Evolutionary conservation across 2,329 filamentous ascomycete species (phyloP).

Genomic region (Exophiala sp.): DNA sequence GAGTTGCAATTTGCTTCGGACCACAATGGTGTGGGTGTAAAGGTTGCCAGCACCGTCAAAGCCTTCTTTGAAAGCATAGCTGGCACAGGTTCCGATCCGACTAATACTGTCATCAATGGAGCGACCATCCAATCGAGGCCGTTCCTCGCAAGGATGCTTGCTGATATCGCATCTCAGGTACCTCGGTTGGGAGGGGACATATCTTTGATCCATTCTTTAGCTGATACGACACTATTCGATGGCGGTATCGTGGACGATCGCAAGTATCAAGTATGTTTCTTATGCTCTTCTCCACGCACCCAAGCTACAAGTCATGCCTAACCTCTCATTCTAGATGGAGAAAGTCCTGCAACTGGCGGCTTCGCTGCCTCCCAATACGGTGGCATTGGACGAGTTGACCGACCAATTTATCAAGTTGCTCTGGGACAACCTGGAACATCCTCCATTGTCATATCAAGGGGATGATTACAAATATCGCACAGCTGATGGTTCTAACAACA

Average conservation of each 20-base stretch:
- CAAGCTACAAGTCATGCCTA: neutral
- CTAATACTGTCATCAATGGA: constrained; percentile 29
- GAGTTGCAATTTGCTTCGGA: constrained; percentile 8
- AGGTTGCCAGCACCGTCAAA: constrained; percentile 16
- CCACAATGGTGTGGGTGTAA: constrained; percentile 5
- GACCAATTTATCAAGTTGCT: constrained; percentile 31
- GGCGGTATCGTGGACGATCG: constrained; percentile 29
- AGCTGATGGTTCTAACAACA: constrained; percentile 38
- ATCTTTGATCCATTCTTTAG: constrained; percentile 25
- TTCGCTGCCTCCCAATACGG: constrained; percentile 29
- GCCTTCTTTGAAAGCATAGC: constrained; percentile 23
- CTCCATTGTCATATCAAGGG: constrained; percentile 34
- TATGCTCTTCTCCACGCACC: neutral
- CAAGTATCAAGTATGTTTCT: constrained; percentile 26
- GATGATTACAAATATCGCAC: constrained; percentile 34
- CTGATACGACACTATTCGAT: constrained; percentile 27
- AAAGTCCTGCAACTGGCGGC: constrained; percentile 27
- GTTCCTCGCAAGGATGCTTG: constrained; percentile 19
- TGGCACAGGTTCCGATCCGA: constrained; percentile 22
- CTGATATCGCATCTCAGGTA: constrained; percentile 27
- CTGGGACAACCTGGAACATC: constrained; percentile 35
- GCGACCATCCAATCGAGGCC: constrained; percentile 20
- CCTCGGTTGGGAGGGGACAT: constrained; percentile 25
- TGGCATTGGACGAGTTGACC: constrained; percentile 28
- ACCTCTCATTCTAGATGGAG: constrained; percentile 24